Evolutionary conservation across 805 yeast genomes (phyloP).

Genomic region (Saccharomycopsis malanga): DNA sequence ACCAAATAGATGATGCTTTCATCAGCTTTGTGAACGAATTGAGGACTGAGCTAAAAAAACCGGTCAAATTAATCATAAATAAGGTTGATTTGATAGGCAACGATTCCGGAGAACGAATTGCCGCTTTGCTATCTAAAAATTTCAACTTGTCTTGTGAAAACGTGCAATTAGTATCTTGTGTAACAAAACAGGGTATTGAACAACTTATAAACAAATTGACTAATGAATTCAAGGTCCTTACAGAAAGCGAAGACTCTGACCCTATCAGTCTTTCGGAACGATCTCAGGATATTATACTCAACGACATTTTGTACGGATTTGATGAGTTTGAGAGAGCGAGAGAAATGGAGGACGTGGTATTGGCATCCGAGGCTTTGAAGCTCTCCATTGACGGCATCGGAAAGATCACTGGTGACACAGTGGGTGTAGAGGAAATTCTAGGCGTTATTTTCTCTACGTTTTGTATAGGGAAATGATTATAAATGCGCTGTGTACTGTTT

Average conservation of each 20-base stretch:
- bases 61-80: conserved; percentile 45
- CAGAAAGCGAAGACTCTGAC: conserved; percentile 45
- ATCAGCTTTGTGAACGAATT: conserved; percentile 32
- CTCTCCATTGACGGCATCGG: conserved; percentile 83
- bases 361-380: conserved; percentile 71
- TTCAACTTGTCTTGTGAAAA: conserved; percentile 26
- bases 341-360: conserved; percentile 58
- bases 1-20: conserved; percentile 31
- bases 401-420: conserved; percentile 80
- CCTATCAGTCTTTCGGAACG: conserved; percentile 72
- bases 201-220: conserved; percentile 39
- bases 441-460: conserved; percentile 89
- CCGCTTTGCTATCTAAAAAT: no score
- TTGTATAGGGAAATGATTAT: conserved; percentile 89
- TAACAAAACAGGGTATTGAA: conserved; percentile 47
- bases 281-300: conserved; percentile 62
- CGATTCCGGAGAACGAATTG: conserved; percentile 23
- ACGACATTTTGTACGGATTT: conserved; percentile 73
- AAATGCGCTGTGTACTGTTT: no score
- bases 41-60: conserved; percentile 23
- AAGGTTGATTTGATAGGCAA: conserved; percentile 45
- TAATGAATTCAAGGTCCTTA: conserved; percentile 38
- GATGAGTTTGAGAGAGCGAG: conserved; percentile 49
- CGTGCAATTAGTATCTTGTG: conserved; percentile 52
- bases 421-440: conserved; percentile 84